Base-by-base conservation (phyloP, 106 monocot species). In the Chionographis japonica region DNA sequence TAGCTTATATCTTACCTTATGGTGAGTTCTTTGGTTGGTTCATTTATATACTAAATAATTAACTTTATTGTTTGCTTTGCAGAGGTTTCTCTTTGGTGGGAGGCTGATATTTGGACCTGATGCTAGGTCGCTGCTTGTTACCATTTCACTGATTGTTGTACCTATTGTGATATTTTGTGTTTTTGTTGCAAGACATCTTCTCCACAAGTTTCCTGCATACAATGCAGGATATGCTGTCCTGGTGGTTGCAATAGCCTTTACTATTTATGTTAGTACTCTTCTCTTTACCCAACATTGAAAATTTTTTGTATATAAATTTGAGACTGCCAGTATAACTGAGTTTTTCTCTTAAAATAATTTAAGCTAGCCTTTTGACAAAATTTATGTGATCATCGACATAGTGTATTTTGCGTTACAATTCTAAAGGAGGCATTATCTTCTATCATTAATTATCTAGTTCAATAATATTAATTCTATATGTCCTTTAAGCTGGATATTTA, bases 171-270 rank as follows among this genome's bases (percentile, higher is more conserved):
- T 93, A 71, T 89, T 93, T 56, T 93, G 89, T 62, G 75, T 84
- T 36, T 90, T 89, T 79, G 86, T 93, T 61, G 89, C 84, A 52
- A 79, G 77, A 69, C 64, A 93, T 84, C 83, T 93, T 60, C 73
- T 70, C 37, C 87, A 88, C 63, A 65, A 65, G 8, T 88, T 88
- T 77, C 52, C 76, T 36, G 51, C 74, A 46, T 80, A 88, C 54
- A 59, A 84, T 71, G 70, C 90, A 27, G 94, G 90, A 79, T 94
- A 90, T 82, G 90, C 90, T 37, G 64, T 94, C 60, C 63, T 87
- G 70, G 65, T 66, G 4, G 72, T 83, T 50, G 75, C 87, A 42
- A 80, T 94, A 40, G 77, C 60, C 19, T 87, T 87, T 59, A 87
- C 90, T 37, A 73, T 84, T 27, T 70, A 80, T 85, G 94, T 94